A percentile compares a stretch with the other conserved stretches of the same genome.
phyloP scores from a whole-genome alignment of 805 yeast species.

The Candida palmyrensis region DNA sequence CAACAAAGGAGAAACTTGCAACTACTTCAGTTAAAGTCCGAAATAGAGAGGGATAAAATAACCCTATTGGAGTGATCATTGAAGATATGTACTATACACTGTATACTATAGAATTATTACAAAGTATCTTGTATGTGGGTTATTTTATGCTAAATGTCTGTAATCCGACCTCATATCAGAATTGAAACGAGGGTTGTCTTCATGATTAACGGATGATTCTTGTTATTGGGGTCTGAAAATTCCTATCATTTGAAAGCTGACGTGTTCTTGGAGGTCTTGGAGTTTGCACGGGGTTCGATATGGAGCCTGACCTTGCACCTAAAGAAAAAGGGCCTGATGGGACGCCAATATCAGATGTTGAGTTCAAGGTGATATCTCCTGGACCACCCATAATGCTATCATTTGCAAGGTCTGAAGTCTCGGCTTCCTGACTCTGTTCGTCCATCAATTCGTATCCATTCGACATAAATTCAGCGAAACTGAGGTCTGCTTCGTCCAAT shows the following conservation, averaged over 20 bases:
- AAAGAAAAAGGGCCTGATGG: conserved; percentile 18
- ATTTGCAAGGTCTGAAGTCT: conserved; percentile 2
- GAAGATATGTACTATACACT: background rate
- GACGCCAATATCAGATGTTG: conserved; percentile 21
- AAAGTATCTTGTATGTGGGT: too few relatives aligned
- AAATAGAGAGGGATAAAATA: conserved; percentile 25
- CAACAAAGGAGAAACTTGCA: conserved; percentile 20
- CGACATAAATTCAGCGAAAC: conserved; percentile 28
- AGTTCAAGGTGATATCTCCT: conserved; percentile 30
- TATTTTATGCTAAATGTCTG: background rate
- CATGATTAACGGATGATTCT: conserved; percentile 24
- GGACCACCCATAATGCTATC: conserved; percentile 22
- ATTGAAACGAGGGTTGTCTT: background rate
- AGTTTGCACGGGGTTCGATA: conserved; percentile 24
- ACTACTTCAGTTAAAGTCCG: conserved; percentile 23
- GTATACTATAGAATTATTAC: too few relatives aligned
- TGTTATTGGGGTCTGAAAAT: conserved; percentile 38
- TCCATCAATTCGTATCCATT: conserved; percentile 22
- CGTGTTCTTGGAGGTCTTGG: conserved; percentile 35
- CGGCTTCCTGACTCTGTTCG: conserved; percentile 8
- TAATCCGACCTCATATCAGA: too few relatives aligned
- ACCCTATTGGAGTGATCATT: conserved; percentile 6
- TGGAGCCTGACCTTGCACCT: conserved; percentile 10
- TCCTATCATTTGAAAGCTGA: conserved; percentile 33
- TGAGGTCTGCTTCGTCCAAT: conserved; percentile 13